A percentile compares a stretch with the other conserved stretches of the same genome.
Evolutionary conservation across 2,329 filamentous ascomycete species (phyloP).

Genomic region (Colletotrichum graminicola): DNA sequence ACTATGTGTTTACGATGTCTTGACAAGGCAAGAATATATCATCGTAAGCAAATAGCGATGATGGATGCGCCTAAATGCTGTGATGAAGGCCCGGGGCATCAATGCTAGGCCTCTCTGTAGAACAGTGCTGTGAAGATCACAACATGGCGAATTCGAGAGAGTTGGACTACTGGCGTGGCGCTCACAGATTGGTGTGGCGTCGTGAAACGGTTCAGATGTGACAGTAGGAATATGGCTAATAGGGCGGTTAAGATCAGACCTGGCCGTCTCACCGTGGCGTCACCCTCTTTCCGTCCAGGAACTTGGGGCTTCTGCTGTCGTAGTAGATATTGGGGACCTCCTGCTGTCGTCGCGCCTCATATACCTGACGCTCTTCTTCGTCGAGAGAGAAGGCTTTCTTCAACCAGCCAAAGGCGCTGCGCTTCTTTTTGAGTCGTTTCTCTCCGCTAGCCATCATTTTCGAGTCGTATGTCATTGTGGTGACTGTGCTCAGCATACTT

Average conservation of each 20-base stretch:
- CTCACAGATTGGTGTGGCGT: neutral
- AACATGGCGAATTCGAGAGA: constrained; percentile 8
- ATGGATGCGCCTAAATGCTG: constrained; percentile 13
- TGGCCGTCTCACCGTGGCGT: constrained; percentile 23
- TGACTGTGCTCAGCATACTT: constrained; percentile 69
- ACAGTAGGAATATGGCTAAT: neutral
- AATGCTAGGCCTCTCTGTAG: constrained; percentile 21
- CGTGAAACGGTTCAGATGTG: neutral
- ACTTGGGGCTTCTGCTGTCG: constrained; percentile 63
- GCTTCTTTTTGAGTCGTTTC: constrained; percentile 72
- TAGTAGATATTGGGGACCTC: constrained; percentile 62
- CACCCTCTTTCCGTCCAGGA: constrained; percentile 67
- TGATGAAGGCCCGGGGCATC: constrained; percentile 26
- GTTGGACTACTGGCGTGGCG: neutral
- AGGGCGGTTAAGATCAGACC: neutral
- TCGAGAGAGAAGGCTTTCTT: constrained; percentile 76
- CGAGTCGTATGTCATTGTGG: constrained; percentile 59
- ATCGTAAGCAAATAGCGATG: neutral
- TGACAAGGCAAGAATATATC: neutral
- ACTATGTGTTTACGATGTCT: neutral
- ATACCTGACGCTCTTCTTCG: constrained; percentile 71
- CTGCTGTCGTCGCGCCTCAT: constrained; percentile 66
- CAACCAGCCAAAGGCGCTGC: constrained; percentile 75
- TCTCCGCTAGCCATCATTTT: constrained; percentile 48
- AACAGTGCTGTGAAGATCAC: constrained; percentile 10